Conservation (phyloP, 2,329 filamentous ascomycete genomes). For the Diplocarpon mali region DNA sequence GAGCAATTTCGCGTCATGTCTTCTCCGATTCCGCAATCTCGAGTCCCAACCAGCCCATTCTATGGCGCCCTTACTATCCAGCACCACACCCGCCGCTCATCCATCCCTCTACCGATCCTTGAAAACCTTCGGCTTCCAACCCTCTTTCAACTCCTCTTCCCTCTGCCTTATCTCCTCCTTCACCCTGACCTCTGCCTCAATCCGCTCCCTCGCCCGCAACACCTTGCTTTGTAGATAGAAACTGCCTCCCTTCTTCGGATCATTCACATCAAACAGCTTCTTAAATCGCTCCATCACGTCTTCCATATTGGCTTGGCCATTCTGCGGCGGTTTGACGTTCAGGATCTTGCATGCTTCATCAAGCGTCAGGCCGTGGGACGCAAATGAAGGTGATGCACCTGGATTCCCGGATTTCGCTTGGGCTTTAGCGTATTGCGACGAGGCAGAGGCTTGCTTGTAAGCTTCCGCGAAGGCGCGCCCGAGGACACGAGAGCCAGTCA, state of each 20-base stretch:
- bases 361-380: constrained; percentile 68
- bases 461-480: constrained; percentile 88
- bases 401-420: constrained; percentile 48
- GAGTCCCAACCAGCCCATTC: constrained; percentile 1
- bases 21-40: neutral
- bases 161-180: constrained; percentile 58
- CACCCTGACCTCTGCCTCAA: constrained; percentile 75
- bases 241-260: constrained; percentile 89
- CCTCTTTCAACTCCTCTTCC: constrained; percentile 71
- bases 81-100: constrained; percentile 3
- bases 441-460: constrained; percentile 87
- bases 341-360: constrained; percentile 96
- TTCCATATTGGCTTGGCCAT: constrained; percentile 66
- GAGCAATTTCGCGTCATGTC: neutral
- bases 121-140: constrained; percentile 92
- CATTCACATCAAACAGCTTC: constrained; percentile 85
- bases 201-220: constrained; percentile 76
- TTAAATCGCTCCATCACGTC: constrained; percentile 82
- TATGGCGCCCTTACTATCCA: neutral
- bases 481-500: constrained; percentile 84
- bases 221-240: constrained; percentile 99
- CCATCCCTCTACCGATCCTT: constrained; percentile 55
- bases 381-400: constrained; percentile 34
- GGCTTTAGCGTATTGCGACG: constrained; percentile 69
- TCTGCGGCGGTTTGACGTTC: constrained; percentile 81